Evolutionary conservation across 139 green algal species (phyloP).

Genomic region (Chlamydomonas sp.): DNA sequence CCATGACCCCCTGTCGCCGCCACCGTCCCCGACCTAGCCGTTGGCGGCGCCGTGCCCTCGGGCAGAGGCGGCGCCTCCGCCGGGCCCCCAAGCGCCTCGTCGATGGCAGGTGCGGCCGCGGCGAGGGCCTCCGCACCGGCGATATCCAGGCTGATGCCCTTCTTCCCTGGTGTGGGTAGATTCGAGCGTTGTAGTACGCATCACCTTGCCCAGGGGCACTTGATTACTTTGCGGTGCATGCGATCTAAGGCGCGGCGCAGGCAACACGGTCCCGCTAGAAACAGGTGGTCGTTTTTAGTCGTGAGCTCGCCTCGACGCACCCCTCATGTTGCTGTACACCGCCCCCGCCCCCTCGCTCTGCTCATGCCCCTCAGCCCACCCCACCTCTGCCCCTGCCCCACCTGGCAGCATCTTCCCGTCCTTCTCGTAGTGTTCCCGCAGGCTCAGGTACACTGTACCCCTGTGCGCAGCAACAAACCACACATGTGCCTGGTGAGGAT

Average conservation of each 20-base stretch:
- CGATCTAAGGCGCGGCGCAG: no score
- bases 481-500: no score
- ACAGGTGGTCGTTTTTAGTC: no score
- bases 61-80: neutral
- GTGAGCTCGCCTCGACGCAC: no score
- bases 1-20: neutral
- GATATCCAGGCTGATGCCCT: conserved; percentile 44
- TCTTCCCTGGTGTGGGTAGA: conserved; percentile 36
- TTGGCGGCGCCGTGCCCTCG: neutral
- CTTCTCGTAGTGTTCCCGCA: conserved; percentile 76
- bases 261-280: no score
- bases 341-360: no score
- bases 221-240: neutral
- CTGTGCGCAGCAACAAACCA: conserved; percentile 40
- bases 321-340: no score
- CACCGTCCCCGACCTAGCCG: neutral
- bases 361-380: neutral
- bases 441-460: conserved; percentile 49
- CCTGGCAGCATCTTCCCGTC: conserved; percentile 61
- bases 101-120: neutral
- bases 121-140: conserved; percentile 10
- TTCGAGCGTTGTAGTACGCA: conserved; percentile 51
- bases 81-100: neutral
- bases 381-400: neutral
- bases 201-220: conserved; percentile 42